Conservation (phyloP, 495 filamentous ascomycete genomes). For the Tuber borchii region DNA sequence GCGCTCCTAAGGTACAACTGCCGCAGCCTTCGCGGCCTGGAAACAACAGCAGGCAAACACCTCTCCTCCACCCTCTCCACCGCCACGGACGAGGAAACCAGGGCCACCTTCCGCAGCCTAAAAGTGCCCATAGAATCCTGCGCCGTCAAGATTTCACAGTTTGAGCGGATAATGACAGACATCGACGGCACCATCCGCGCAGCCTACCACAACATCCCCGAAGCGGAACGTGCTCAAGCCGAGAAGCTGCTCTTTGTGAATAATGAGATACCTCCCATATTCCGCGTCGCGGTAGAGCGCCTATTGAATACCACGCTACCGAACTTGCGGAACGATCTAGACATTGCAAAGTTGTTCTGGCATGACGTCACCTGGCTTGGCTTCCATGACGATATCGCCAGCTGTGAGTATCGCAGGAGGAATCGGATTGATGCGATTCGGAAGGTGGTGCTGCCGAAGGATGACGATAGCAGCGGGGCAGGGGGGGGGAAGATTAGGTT, state of each 20-base stretch:
- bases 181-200: conserved; percentile 40
- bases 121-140: conserved; percentile 41
- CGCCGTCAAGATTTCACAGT: conserved; percentile 40
- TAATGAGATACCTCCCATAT: conserved; percentile 41
- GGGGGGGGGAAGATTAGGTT: conserved; percentile 29
- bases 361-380: conserved; percentile 43
- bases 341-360: conserved; percentile 43
- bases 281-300: conserved; percentile 30
- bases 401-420: conserved; percentile 23
- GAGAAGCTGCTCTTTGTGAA: conserved; percentile 43
- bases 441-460: conserved; percentile 38
- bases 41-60: conserved; percentile 33
- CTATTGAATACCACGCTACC: conserved; percentile 35
- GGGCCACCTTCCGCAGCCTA: conserved; percentile 35
- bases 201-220: conserved; percentile 38
- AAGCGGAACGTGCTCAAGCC: conserved; percentile 36
- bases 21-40: conserved; percentile 35
- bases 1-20: conserved; percentile 42
- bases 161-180: conserved; percentile 43
- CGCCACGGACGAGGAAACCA: conserved; percentile 34
- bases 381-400: conserved; percentile 41
- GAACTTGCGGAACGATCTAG: conserved; percentile 39
- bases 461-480: conserved; percentile 11
- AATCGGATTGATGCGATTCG: conserved; percentile 42
- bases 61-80: conserved; percentile 20